phyloP scores from a whole-genome alignment of 768 basidiomycete genomes.

The Cystofilobasidium macerans region DNA sequence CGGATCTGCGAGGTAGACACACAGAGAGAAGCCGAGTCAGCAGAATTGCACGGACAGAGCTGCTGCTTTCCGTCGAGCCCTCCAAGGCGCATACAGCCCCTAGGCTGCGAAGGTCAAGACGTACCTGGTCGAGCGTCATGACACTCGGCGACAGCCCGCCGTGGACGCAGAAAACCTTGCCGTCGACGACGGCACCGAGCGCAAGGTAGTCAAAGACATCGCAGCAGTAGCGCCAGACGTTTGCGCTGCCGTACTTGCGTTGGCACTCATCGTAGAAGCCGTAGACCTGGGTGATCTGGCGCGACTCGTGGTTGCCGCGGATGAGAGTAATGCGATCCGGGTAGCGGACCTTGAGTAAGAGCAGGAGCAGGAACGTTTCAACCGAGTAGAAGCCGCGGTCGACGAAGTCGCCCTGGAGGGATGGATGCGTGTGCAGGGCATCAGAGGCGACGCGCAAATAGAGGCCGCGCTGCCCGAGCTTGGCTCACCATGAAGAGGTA shows the following conservation, averaged over 20 bases:
- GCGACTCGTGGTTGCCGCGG: conserved; percentile 92
- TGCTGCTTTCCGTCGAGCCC: too few species aligned
- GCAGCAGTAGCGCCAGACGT: conserved; percentile 97
- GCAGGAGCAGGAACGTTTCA: conserved; percentile 79
- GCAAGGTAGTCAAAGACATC: conserved; percentile 97
- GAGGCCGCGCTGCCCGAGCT: neutral
- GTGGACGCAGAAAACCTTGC: conserved; percentile 92
- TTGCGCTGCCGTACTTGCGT: conserved; percentile 82
- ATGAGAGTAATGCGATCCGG: conserved; percentile 85
- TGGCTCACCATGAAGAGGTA: conserved; percentile 16
- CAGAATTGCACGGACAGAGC: too few species aligned
- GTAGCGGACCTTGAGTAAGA: conserved; percentile 89
- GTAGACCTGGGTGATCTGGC: conserved; percentile 83
- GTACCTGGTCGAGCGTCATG: conserved; percentile 75
- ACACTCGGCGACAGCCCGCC: conserved; percentile 88
- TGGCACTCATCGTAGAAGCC: conserved; percentile 95
- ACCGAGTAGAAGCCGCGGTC: conserved; percentile 92
- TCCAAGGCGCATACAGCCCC: neutral
- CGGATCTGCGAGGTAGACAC: conserved; percentile 53
- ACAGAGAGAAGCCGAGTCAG: neutral
- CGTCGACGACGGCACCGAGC: conserved; percentile 90
- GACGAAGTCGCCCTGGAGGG: conserved; percentile 99
- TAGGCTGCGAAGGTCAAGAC: conserved; percentile 27
- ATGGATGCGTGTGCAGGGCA: too few species aligned
- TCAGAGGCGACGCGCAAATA: neutral